Conservation (phyloP, 2,329 filamentous ascomycete species). For the Biscogniauxia mediterranea region DNA sequence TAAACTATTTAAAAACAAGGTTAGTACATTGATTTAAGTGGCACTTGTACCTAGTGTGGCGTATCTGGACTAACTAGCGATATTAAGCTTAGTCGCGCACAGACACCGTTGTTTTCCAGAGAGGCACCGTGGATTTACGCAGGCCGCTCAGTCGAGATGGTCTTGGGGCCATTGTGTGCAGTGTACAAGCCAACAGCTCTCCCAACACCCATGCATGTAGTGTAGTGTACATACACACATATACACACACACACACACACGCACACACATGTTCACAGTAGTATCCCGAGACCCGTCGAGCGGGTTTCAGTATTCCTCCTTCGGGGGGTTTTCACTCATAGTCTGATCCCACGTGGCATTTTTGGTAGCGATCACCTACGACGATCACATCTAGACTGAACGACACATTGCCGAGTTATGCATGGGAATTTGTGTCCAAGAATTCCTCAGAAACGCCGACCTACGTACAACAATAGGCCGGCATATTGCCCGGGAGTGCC, state of each 20-base stretch:
- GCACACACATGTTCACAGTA: neutral
- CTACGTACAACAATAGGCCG: neutral
- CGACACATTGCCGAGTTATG: neutral
- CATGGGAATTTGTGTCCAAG: neutral
- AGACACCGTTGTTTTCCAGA: too few species aligned
- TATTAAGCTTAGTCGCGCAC: too few species aligned
- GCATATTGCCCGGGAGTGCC: neutral
- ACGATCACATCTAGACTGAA: neutral
- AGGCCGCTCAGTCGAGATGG: too few species aligned
- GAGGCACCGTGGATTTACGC: too few species aligned
- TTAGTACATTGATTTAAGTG: too few species aligned
- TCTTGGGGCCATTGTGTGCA: too few species aligned
- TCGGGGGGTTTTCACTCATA: neutral
- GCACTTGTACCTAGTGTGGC: too few species aligned
- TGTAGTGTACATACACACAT: too few species aligned
- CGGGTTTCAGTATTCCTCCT: neutral
- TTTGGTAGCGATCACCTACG: neutral
- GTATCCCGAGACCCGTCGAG: neutral
- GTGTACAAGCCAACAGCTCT: neutral
- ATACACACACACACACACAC: too few species aligned
- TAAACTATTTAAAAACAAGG: too few species aligned
- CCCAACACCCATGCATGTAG: too few species aligned
- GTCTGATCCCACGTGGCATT: neutral
- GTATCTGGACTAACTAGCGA: too few species aligned
- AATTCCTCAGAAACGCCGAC: neutral